Conservation (phyloP, 257 asterid species). For the Gynochthodes officinalis region DNA sequence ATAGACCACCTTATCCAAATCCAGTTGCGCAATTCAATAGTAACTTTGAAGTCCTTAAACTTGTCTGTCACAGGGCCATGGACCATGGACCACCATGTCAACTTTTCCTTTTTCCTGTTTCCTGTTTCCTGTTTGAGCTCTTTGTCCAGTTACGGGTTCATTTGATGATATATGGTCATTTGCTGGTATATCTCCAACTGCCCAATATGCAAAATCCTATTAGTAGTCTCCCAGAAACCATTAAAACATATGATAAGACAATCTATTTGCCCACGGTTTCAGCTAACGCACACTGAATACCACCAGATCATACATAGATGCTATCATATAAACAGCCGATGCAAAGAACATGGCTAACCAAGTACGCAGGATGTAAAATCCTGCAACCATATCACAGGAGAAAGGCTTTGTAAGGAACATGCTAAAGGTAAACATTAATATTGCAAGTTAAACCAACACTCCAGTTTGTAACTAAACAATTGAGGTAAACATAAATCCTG, state of each 20-base stretch:
- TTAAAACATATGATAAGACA: too few relatives aligned
- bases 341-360: not conserved
- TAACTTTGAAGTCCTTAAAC: not conserved
- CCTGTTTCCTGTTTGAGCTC: too few relatives aligned
- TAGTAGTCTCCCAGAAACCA: too few relatives aligned
- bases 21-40: not conserved
- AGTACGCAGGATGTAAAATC: not conserved
- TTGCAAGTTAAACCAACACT: constrained; percentile 7
- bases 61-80: not conserved
- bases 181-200: too few relatives aligned
- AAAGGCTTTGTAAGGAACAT: constrained; percentile 1
- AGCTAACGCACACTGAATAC: too few relatives aligned
- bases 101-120: too few relatives aligned
- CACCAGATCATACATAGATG: too few relatives aligned
- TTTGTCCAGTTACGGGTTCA: too few relatives aligned
- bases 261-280: too few relatives aligned
- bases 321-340: not conserved
- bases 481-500: constrained; percentile 9
- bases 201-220: too few relatives aligned
- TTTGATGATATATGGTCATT: too few relatives aligned
- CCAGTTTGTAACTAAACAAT: constrained; percentile 16
- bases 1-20: constrained; percentile 2
- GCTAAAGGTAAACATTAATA: constrained; percentile 10
- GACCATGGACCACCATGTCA: not conserved
- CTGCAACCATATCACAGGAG: not conserved